Evolutionary conservation across 2,329 filamentous ascomycete genomes (phyloP).

Genomic region (Colletotrichum somersetense): DNA sequence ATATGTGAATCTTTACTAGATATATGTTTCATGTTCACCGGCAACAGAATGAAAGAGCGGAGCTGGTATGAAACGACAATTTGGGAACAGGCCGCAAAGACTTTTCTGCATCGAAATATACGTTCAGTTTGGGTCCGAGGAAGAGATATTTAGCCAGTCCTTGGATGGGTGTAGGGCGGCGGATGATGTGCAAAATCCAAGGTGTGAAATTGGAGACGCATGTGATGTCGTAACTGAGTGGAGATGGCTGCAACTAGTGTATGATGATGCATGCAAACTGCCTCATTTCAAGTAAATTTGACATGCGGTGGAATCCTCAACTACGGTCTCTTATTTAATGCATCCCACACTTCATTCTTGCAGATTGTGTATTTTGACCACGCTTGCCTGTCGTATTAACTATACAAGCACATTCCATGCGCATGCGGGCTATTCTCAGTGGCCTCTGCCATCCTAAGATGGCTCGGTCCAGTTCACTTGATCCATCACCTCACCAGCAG

Average conservation of each 20-base stretch:
- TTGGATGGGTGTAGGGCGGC: background rate
- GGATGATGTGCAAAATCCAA: background rate
- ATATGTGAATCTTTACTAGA: constrained; percentile 62
- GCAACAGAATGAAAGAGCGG: background rate
- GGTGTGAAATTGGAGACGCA: background rate
- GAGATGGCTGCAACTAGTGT: background rate
- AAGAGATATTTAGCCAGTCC: background rate
- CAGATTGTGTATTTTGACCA: constrained; percentile 33
- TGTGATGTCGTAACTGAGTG: background rate
- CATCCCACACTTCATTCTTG: constrained; percentile 10
- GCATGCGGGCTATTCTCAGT: background rate
- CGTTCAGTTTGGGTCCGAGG: too few relatives aligned
- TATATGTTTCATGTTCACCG: constrained; percentile 13
- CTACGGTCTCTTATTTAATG: background rate
- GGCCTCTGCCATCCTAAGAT: constrained; percentile 49
- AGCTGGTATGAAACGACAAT: background rate
- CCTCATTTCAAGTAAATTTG: background rate
- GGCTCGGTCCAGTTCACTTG: constrained; percentile 98
- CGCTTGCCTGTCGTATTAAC: constrained; percentile 34
- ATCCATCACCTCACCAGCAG: constrained; percentile 80
- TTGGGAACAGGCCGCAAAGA: background rate
- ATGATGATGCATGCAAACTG: background rate
- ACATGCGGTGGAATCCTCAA: background rate
- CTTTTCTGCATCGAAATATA: background rate
- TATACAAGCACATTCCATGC: constrained; percentile 26